phyloP scores from a whole-genome alignment of 768 basidiomycete genomes.

The Serendipita sp. region DNA sequence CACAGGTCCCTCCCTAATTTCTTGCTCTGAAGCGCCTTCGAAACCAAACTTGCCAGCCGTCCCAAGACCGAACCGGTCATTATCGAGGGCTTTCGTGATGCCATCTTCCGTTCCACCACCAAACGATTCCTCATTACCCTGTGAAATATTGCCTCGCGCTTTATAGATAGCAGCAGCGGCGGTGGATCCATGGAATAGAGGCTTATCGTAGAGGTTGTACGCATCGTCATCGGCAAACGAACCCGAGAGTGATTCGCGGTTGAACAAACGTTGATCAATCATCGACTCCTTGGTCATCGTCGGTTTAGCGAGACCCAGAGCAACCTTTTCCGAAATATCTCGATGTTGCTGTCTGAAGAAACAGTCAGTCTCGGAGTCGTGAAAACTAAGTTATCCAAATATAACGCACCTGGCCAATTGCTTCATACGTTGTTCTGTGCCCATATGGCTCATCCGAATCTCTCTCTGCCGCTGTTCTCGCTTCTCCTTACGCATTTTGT shows the following conservation, averaged over 20 bases:
- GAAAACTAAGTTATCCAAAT: background rate
- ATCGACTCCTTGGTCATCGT: slow-evolving; percentile 92
- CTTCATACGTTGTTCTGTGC: slow-evolving; percentile 88
- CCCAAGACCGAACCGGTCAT: slow-evolving; percentile 87
- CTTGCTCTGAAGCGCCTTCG: slow-evolving; percentile 77
- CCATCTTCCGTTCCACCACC: slow-evolving; percentile 94
- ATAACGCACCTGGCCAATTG: slow-evolving; percentile 59
- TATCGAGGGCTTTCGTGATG: slow-evolving; percentile 74
- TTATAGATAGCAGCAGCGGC: slow-evolving; percentile 99
- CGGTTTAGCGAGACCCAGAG: slow-evolving; percentile 93
- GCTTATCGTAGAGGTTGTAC: slow-evolving; percentile 90
- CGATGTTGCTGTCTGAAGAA: slow-evolving; percentile 67
- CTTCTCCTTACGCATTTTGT: slow-evolving; percentile 84
- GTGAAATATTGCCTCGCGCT: slow-evolving; percentile 69
- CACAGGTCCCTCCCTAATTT: slow-evolving; percentile 81
- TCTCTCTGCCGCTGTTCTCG: slow-evolving; percentile 88
- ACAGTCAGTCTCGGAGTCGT: background rate
- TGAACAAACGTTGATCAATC: slow-evolving; percentile 94
- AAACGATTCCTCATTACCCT: slow-evolving; percentile 81
- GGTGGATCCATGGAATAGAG: slow-evolving; percentile 88
- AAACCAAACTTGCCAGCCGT: slow-evolving; percentile 63
- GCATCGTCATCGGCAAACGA: slow-evolving; percentile 82
- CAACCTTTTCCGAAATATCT: slow-evolving; percentile 98
- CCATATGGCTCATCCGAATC: slow-evolving; percentile 99
- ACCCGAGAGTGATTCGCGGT: slow-evolving; percentile 72